phyloP scores from a whole-genome alignment of 2,329 filamentous ascomycete genomes.

The Phyllosticta citriasiana region DNA sequence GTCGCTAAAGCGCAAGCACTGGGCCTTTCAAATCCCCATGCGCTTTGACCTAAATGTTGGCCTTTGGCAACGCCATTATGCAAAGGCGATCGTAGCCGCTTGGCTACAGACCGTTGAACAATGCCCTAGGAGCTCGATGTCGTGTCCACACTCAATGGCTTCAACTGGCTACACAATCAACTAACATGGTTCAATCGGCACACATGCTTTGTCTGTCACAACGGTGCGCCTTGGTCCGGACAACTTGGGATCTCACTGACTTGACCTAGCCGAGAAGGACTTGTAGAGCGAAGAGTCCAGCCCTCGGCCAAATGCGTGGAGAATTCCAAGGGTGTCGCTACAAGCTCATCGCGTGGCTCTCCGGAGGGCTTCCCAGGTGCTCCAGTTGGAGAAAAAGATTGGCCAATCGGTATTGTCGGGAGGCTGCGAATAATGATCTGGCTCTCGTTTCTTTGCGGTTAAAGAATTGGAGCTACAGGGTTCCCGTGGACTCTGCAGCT shows the following conservation, averaged over 20 bases:
- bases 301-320: neutral
- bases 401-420: neutral
- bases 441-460: neutral
- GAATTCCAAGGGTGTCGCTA: neutral
- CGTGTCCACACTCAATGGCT: neutral
- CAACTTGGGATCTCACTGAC: neutral
- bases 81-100: neutral
- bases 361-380: neutral
- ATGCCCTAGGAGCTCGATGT: neutral
- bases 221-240: neutral
- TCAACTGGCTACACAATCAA: neutral
- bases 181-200: neutral
- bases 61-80: neutral
- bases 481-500: neutral
- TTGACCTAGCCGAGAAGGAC: neutral
- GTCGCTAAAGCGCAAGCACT: neutral
- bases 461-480: neutral
- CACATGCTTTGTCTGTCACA: neutral
- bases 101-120: neutral
- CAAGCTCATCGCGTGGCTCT: neutral
- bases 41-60: neutral
- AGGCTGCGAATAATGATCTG: neutral
- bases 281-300: neutral
- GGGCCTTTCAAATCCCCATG: neutral
- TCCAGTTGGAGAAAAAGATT: neutral